A percentile compares a stretch with the other conserved stretches of the same genome.
phyloP scores from a whole-genome alignment of 139 green algal species.

The Ostreobium quekettii region DNA sequence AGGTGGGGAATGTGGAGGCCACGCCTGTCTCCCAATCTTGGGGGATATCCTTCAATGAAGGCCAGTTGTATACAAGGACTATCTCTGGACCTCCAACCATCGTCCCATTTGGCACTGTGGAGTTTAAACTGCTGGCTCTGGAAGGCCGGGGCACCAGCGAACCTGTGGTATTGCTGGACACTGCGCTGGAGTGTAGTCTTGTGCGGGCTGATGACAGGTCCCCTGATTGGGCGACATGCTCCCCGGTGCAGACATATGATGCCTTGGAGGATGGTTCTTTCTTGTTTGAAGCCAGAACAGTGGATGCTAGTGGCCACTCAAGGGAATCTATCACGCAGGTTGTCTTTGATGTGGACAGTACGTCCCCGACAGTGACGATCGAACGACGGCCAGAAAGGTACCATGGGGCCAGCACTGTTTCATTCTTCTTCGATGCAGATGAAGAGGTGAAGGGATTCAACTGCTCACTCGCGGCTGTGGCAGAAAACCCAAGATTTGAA shows the following conservation, averaged over 20 bases:
- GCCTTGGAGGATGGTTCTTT: neutral
- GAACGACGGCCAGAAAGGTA: neutral
- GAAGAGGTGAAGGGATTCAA: conserved; percentile 4
- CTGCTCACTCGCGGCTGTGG: conserved; percentile 1
- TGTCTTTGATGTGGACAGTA: conserved; percentile 10
- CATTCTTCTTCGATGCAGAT: neutral
- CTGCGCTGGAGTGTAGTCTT: no score
- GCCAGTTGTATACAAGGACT: no score
- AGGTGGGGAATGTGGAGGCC: neutral
- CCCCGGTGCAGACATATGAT: neutral
- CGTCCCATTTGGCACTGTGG: no score
- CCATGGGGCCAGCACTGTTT: conserved; percentile 4
- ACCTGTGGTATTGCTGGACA: no score
- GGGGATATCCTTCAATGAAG: no score
- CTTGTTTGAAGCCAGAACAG: conserved; percentile 5
- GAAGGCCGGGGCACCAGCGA: no score
- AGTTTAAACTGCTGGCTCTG: no score
- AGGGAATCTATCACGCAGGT: neutral
- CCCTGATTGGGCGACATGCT: neutral
- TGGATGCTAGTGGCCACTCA: neutral
- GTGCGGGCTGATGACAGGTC: no score
- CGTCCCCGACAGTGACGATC: conserved; percentile 1
- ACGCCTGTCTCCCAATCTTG: no score
- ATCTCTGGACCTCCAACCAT: no score
- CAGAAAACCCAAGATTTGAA: neutral